Base-by-base conservation (phyloP, 148 eudicot genomes). In the Cornus kousa region DNA sequence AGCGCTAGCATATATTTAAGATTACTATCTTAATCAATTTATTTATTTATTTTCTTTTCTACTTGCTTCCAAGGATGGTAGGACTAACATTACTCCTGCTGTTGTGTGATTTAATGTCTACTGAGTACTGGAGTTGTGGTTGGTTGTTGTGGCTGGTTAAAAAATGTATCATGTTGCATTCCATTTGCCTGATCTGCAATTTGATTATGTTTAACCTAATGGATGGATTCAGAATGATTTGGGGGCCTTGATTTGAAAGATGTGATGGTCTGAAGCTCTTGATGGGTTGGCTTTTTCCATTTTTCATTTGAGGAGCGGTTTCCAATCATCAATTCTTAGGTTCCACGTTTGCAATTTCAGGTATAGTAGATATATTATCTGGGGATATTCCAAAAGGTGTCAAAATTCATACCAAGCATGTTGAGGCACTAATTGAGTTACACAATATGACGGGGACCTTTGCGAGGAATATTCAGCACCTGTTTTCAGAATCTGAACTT, bases 401-500 rank as follows among this genome's bases (percentile, higher is more conserved):
- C 79, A 90, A 88, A 86, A 87, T 95, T 78, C 91, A 91, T 79
- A 78, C 92, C 50, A 93, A 88, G 86, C 99, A 95, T 86, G 89
- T 95, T 22, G 94, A 95, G 71, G 97, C 93, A 70, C 83, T 95
- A 78, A 90, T 91, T 74, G 97, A 95, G 71, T 86, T 95, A 70
- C 99, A 95, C 84, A 93, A 88, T 78, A 81, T 87, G 87, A 95
- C 99, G 0, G 90, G 87, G 79, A 87, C 93, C 78, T 95, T 95
- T 86, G 94, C 95, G 20, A 88, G 95, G 81, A 93, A 95, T 80
- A 87, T 95, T 53, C 99, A 93, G 75, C 99, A 93, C 85, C 85
- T 95, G 62, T 95, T 93, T 86, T 87, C 92, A 60, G 97, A 93
- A 77, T 86, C 99, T 48, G 88, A 90, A 74, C 75, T 87, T 32